Evolutionary conservation across 176 grass and related monocot genomes (phyloP).

Genomic region (bread wheat (Triticum aestivum)): DNA sequence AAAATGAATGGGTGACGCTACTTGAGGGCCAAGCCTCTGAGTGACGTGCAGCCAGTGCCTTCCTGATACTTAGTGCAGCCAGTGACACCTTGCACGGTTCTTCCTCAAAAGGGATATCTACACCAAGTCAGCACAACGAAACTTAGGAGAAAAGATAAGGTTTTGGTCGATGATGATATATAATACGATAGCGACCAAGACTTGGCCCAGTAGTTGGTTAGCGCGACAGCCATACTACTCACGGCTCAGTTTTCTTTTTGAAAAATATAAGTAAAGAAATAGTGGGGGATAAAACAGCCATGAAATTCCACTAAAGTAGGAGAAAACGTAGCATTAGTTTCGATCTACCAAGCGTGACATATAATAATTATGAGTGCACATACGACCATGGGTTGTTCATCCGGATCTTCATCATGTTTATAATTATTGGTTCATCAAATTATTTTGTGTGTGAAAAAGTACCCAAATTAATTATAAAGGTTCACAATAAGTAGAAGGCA

Average conservation of each 20-base stretch:
- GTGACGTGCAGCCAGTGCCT: not conserved
- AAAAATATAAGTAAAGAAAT: not conserved
- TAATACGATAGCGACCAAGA: not conserved
- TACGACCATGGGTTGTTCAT: no score
- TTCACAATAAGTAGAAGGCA: no score
- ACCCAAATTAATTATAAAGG: no score
- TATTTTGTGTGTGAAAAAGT: no score
- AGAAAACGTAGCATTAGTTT: not conserved
- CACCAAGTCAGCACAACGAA: not conserved
- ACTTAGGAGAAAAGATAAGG: not conserved
- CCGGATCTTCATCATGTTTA: no score
- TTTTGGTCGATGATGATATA: not conserved
- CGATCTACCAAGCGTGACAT: no score
- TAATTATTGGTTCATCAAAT: no score
- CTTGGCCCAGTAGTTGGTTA: not conserved
- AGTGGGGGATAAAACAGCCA: not conserved
- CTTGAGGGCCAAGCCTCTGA: constrained; percentile 7
- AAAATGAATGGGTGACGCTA: not conserved
- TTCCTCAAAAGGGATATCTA: not conserved
- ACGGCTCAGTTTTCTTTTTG: not conserved
- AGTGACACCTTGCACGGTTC: not conserved
- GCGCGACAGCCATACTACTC: not conserved
- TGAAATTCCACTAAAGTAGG: not conserved
- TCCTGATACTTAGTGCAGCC: not conserved
- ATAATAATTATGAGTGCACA: no score